phyloP scores from a whole-genome alignment of 208 protist genomes.

The Trichomonas tenax region DNA sequence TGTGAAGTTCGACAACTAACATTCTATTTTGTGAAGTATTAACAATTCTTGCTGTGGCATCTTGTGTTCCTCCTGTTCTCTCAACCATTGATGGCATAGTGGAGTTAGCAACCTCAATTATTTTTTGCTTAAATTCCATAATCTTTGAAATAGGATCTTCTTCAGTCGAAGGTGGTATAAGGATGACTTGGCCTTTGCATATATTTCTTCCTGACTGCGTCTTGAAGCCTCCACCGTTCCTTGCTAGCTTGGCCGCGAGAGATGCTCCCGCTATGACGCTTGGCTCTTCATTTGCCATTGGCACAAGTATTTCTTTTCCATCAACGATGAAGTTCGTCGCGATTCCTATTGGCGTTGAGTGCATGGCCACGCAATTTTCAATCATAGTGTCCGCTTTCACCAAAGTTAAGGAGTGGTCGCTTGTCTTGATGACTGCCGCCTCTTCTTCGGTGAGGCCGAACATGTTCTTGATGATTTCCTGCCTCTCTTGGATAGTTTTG shows the following conservation, averaged over 20 bases:
- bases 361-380: not conserved
- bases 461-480: not conserved
- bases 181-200: not conserved
- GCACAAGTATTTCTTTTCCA: not conserved
- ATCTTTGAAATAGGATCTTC: not conserved
- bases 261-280: slow-evolving; percentile 5
- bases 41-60: too few relatives aligned
- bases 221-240: not conserved
- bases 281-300: slow-evolving; percentile 1
- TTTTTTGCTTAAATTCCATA: not conserved
- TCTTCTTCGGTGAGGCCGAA: not conserved
- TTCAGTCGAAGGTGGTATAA: not conserved
- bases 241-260: not conserved
- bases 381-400: not conserved
- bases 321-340: not conserved
- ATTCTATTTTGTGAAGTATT: not conserved
- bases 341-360: not conserved
- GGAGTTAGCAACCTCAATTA: not conserved
- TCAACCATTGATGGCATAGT: slow-evolving; percentile 1
- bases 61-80: not conserved
- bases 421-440: not conserved
- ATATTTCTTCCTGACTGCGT: not conserved
- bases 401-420: not conserved
- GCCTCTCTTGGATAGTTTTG: not conserved
- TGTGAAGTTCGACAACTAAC: not conserved